Percentiles rank a stretch among this genome's conserved stretches.
Evolutionary conservation across 2,329 filamentous ascomycete genomes (phyloP).

Genomic region (Zymoseptoria ardabiliae): DNA sequence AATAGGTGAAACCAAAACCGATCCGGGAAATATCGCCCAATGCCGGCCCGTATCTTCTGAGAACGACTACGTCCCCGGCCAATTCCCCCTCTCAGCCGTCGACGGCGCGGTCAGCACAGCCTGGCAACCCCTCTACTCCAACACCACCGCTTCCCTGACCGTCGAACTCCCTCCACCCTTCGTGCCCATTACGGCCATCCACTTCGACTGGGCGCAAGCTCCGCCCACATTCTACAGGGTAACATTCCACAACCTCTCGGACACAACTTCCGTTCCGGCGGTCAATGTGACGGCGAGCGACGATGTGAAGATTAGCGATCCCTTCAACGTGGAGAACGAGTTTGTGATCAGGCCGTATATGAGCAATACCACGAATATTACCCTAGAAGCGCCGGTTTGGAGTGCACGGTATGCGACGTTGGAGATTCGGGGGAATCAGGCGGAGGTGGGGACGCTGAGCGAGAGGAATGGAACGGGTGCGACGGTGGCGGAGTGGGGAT

Average conservation of each 20-base stretch:
- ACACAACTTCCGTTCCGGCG: constrained; percentile 22
- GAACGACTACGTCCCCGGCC: constrained; percentile 50
- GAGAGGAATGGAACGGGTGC: constrained; percentile 35
- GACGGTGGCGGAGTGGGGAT: constrained; percentile 45
- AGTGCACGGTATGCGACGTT: constrained; percentile 41
- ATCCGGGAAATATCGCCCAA: constrained; percentile 56
- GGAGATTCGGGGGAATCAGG: constrained; percentile 43
- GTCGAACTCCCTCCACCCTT: constrained; percentile 42
- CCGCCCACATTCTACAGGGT: constrained; percentile 50
- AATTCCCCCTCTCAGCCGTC: constrained; percentile 60
- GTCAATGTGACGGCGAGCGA: constrained; percentile 18
- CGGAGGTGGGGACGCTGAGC: constrained; percentile 23
- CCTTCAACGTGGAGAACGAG: constrained; percentile 32
- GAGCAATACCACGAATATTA: constrained; percentile 41
- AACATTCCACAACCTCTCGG: constrained; percentile 46
- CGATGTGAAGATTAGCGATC: constrained; percentile 35
- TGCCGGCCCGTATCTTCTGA: constrained; percentile 46
- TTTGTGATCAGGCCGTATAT: constrained; percentile 34
- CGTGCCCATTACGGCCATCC: constrained; percentile 42
- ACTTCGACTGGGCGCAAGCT: constrained; percentile 54
- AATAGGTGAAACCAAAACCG: constrained; percentile 47
- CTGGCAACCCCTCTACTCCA: constrained; percentile 54
- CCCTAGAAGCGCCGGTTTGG: constrained; percentile 33
- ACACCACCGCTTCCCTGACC: constrained; percentile 47
- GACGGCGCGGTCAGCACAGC: constrained; percentile 60